phyloP scores from a whole-genome alignment of 2,329 filamentous ascomycete species.

The Calonectria fujianensis region DNA sequence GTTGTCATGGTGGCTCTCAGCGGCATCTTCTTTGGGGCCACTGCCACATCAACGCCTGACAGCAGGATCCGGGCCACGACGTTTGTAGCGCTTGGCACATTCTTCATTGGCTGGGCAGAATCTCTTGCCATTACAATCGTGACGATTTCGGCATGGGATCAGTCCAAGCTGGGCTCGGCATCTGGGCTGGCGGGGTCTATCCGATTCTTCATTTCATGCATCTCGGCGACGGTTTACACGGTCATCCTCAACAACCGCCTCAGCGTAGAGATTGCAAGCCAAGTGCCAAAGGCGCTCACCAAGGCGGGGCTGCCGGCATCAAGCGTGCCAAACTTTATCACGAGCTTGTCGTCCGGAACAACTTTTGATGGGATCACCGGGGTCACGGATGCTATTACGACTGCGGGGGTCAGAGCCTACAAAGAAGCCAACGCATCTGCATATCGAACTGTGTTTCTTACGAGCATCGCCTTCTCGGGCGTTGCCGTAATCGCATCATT shows the following conservation, averaged over 20 bases:
- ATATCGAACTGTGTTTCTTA: slow-evolving; percentile 60
- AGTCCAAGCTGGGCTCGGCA: slow-evolving; percentile 60
- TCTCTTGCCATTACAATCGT: slow-evolving; percentile 59
- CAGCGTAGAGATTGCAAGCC: slow-evolving; percentile 53
- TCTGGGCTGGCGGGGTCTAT: slow-evolving; percentile 61
- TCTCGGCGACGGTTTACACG: slow-evolving; percentile 60
- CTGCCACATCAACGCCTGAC: slow-evolving; percentile 56
- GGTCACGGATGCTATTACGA: slow-evolving; percentile 56
- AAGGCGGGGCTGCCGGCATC: slow-evolving; percentile 61
- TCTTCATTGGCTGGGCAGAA: slow-evolving; percentile 61
- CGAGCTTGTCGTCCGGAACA: slow-evolving; percentile 54
- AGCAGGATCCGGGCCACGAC: slow-evolving; percentile 53
- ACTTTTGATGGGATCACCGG: slow-evolving; percentile 56
- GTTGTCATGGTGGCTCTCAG: slow-evolving; percentile 54
- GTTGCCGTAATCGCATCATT: slow-evolving; percentile 57
- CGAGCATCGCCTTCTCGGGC: slow-evolving; percentile 60
- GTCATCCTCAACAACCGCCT: slow-evolving; percentile 60
- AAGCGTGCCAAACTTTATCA: slow-evolving; percentile 60
- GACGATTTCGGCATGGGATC: slow-evolving; percentile 59
- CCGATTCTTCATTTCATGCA: slow-evolving; percentile 59
- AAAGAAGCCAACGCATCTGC: slow-evolving; percentile 59
- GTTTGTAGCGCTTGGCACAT: slow-evolving; percentile 57
- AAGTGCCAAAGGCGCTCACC: slow-evolving; percentile 59
- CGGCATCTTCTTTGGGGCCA: slow-evolving; percentile 56
- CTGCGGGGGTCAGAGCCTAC: slow-evolving; percentile 55